Evolutionary conservation across 1,284 basidiomycete species (phyloP).

Genomic region (Cutaneotrichosporon spelunceum): DNA sequence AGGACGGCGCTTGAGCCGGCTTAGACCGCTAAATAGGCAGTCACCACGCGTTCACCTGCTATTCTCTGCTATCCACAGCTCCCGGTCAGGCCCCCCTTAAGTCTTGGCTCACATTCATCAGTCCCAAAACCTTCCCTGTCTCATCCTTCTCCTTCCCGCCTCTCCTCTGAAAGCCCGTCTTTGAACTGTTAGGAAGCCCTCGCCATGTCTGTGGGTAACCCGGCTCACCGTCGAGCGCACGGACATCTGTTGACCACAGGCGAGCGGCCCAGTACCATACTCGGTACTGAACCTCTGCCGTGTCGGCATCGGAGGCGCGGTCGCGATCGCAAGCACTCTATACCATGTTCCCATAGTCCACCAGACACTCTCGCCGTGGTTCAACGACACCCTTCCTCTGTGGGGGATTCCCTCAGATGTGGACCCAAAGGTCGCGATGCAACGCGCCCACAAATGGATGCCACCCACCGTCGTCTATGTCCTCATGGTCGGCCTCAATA

Average conservation of each 20-base stretch:
- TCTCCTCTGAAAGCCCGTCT: neutral
- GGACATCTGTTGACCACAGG: neutral
- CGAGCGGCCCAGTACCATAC: constrained; percentile 5
- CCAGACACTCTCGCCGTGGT: constrained; percentile 2
- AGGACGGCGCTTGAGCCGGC: neutral
- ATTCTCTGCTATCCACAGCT: too few species aligned
- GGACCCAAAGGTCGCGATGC: constrained; percentile 7
- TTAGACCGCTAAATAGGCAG: neutral
- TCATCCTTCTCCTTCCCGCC: neutral
- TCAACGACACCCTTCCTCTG: constrained; percentile 21
- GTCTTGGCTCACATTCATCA: too few species aligned
- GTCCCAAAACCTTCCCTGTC: neutral
- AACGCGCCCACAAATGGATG: constrained; percentile 8
- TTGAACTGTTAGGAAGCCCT: neutral
- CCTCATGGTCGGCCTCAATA: constrained; percentile 29
- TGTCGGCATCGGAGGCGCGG: neutral
- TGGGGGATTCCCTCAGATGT: constrained; percentile 8
- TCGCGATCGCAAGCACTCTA: neutral
- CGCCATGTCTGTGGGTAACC: constrained; percentile 15
- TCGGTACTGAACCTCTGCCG: neutral
- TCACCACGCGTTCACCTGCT: too few species aligned
- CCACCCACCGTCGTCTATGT: constrained; percentile 9
- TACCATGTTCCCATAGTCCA: constrained; percentile 7
- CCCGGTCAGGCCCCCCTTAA: too few species aligned
- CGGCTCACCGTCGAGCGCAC: neutral